Base-by-base conservation (phyloP, 148 eudicot genomes). In the Fallopia convolvulus region DNA sequence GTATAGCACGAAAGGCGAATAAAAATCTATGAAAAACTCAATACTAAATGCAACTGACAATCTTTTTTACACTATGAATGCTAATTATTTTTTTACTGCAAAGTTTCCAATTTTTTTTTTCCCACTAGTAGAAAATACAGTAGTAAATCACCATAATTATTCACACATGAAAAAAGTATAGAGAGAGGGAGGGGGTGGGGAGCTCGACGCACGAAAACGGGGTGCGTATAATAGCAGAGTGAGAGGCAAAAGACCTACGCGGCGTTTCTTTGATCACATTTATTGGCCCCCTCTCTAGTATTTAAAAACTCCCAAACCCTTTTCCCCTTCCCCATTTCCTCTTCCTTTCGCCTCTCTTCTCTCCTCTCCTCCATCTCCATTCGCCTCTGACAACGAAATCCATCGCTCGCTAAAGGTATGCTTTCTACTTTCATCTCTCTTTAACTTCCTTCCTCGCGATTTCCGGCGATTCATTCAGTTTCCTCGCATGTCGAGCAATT, bases 251-350 rank as follows among this genome's bases (percentile, higher is more conserved):
- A 68, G 44, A 39, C 8, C 72, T 68, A 68, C 46, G 72, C 72
- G 72, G 72, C 44, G 44, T 68, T 68, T 6, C 72, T 68, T 68
- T 68, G 72, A 14, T 68, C 72, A 68, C 72, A 68, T 68, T 68
- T 33, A 68, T 33, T 70, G 76, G 71, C 58, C 58, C 76, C 23
- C 40, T 6, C 56, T 32, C 40, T 26, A 74, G 76, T 74, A 74
- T 74, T 74, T 74, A 74, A 21, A 48, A 74, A 30, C 76, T 52
- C 76, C 58, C 44, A 68, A 68, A 36, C 46, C 72, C 72, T 6
- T 33, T 73, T 47, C 33, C 32, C 76, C 56, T 14, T 48, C 55
- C 39, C 76, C 58, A 48, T 33, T 74, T 44, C 65, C 56, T 9
- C 32, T 47, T 26, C 44, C 46, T 8, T 33, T 41, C 32, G 49